Evolutionary conservation across 495 filamentous ascomycete genomes (phyloP).

Genomic region (Xylaria longipes): DNA sequence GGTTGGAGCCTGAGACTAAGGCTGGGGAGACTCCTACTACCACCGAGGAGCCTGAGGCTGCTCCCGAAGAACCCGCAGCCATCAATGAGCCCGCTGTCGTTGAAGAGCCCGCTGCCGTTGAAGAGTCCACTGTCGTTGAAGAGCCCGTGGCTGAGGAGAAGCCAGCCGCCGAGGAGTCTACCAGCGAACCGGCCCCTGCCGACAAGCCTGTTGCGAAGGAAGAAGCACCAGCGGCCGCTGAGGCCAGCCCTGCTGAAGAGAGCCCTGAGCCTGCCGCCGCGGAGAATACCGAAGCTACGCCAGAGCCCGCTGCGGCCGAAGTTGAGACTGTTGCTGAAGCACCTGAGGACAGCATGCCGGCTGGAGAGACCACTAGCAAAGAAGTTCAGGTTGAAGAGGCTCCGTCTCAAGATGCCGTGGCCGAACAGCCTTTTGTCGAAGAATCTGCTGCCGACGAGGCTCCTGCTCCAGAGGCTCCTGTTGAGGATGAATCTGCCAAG

Average conservation of each 20-base stretch:
- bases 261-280: neutral
- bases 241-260: slow-evolving; percentile 18
- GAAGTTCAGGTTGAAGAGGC: neutral
- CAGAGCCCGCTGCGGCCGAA: neutral
- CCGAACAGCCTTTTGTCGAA: slow-evolving; percentile 18
- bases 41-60: slow-evolving; percentile 12
- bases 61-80: slow-evolving; percentile 24
- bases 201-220: slow-evolving; percentile 23
- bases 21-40: neutral
- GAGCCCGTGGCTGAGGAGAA: slow-evolving; percentile 27
- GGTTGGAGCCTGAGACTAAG: neutral
- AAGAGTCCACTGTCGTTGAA: slow-evolving; percentile 27
- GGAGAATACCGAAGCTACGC: neutral
- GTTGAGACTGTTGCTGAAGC: neutral
- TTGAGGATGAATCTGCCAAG: slow-evolving; percentile 6
- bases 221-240: neutral
- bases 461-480: neutral
- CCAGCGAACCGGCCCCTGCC: slow-evolving; percentile 23
- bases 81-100: too few relatives aligned
- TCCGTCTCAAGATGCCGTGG: neutral
- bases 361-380: neutral
- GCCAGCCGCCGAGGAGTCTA: slow-evolving; percentile 13
- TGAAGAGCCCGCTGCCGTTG: slow-evolving; percentile 27
- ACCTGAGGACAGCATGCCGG: neutral
- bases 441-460: neutral